Base-by-base conservation (phyloP, 2,329 filamentous ascomycete genomes). In the Ambrosiella xylebori region DNA sequence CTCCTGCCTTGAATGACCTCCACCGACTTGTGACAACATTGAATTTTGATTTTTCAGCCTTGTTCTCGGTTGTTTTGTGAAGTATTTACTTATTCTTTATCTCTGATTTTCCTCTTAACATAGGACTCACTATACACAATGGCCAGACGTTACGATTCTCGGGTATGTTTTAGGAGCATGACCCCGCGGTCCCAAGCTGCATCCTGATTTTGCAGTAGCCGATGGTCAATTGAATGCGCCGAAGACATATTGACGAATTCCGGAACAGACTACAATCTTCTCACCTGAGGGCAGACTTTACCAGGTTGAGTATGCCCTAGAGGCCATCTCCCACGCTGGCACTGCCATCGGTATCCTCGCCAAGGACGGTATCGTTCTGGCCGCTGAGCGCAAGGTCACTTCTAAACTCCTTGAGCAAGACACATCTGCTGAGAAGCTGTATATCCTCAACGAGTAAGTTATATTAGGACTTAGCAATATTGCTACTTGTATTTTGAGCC, bases 391-490 rank as follows among this genome's bases (percentile, higher is more conserved):
- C 71, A 98, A 98, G 77, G 93, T 98, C 66, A 98, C 93, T 62
- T 97, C 93, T 74, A 98, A 98, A 82, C 79, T 98, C 69, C 75
- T 98, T 69, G 93, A 98, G 79, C 94, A 98, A 76, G 93, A 98
- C 74, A 98, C 94, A 63, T 97, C 93, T 58, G 94, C 93, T 55
- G 93, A 98, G 84, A 98, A 98, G 83, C 88, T 98, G 65, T 98
- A 98, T 74, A 96, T 95, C 67, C 76, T 98, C 66, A 98, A 98
- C 66, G 93, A 98, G 91, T 96, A 77, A 62, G 85, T 67, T 38
- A 45, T 15, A n/a, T 15, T 53, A 39, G 9, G 15, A 7, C 49
- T 54, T n/a, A 37, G n/a, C 56, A 37, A 60, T 55, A 44, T 36
- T 41, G 8, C 44, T 49, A 38, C 13, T 36, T 27, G n/a, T n/a